A percentile compares a stretch with the other conserved stretches of the same genome.
These are phyloP conservation scores for Blastocystis sp. DNA, from an alignment of 352 stramenopile species.

Conservation along the genomic window DNA sequence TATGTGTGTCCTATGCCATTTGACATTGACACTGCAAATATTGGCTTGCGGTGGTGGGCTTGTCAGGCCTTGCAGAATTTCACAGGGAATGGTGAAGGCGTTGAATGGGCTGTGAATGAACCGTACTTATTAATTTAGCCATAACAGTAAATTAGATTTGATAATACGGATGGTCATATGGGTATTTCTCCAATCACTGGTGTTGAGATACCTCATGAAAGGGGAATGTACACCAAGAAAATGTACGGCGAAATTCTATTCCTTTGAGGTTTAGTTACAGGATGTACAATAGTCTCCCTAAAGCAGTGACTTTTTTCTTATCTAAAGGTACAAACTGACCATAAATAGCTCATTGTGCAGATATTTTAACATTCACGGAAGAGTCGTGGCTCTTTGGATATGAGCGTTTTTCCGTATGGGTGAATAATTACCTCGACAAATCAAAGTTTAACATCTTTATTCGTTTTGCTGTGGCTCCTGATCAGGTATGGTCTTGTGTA, in stretches of 20 bases:
- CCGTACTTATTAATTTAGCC: not conserved
- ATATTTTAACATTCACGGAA: slow-evolving; percentile 60
- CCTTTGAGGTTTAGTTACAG: slow-evolving; percentile 3
- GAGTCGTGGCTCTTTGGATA: slow-evolving; percentile 60
- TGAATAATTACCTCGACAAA: slow-evolving; percentile 53
- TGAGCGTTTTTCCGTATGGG: slow-evolving; percentile 61
- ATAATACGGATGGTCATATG: slow-evolving; percentile 66
- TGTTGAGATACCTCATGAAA: slow-evolving; percentile 66
- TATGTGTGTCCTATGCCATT: slow-evolving; percentile 63
- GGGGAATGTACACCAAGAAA: slow-evolving; percentile 67
- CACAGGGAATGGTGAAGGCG: slow-evolving; percentile 48
- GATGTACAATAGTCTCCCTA: slow-evolving; percentile 56
- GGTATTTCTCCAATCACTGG: slow-evolving; percentile 57
- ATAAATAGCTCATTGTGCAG: not conserved
- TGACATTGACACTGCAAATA: slow-evolving; percentile 61
- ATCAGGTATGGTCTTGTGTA: not conserved
- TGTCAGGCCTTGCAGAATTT: slow-evolving; percentile 65
- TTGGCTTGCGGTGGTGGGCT: slow-evolving; percentile 54
- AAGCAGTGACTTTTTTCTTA: slow-evolving; percentile 41
- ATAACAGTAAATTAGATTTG: slow-evolving; percentile 7
- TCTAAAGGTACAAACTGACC: slow-evolving; percentile 12
- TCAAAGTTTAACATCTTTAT: slow-evolving; percentile 64
- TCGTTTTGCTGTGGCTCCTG: slow-evolving; percentile 48
- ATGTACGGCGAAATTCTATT: slow-evolving; percentile 10
- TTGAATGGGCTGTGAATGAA: slow-evolving; percentile 63